These are phyloP conservation scores for Penicillium sp. DNA, from an alignment of 2,329 filamentous ascomycete species.

Conservation along the genomic window DNA sequence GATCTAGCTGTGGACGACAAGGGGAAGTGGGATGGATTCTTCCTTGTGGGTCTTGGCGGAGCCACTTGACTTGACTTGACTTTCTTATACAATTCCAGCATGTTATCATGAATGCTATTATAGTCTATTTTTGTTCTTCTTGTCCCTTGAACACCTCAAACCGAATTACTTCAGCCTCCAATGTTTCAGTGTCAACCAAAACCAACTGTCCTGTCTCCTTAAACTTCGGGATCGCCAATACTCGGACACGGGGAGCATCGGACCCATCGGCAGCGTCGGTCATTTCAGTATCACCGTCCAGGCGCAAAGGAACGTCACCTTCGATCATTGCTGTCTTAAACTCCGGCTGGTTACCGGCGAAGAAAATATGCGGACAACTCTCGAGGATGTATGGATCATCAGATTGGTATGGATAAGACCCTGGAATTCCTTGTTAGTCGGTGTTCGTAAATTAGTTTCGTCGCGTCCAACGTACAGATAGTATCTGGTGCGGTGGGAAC, in stretches of 20 bases:
- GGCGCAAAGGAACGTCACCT: constrained; percentile 40
- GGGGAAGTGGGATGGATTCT: constrained; percentile 11
- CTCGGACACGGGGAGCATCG: constrained; percentile 69
- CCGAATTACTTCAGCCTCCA: constrained; percentile 73
- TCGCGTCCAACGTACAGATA: constrained; percentile 67
- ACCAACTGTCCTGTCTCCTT: constrained; percentile 75
- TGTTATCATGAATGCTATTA: constrained; percentile 8
- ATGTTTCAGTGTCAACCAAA: constrained; percentile 79
- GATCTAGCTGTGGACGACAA: not conserved
- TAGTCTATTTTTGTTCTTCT: constrained; percentile 33
- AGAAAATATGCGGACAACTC: constrained; percentile 84
- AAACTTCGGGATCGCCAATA: constrained; percentile 85
- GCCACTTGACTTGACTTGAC: not conserved
- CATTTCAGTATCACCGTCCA: constrained; percentile 39
- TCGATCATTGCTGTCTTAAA: constrained; percentile 73
- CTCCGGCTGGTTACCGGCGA: constrained; percentile 79
- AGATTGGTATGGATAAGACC: constrained; percentile 95
- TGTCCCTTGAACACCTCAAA: constrained; percentile 47
- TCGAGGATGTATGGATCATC: constrained; percentile 87
- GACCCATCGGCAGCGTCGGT: constrained; percentile 43
- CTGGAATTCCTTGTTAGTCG: constrained; percentile 46
- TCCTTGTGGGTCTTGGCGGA: constrained; percentile 21
- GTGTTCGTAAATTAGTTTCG: not conserved
- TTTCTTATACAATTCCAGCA: not conserved
- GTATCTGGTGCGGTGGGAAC: constrained; percentile 97